A percentile compares a stretch with the other conserved stretches of the same genome.
phyloP scores from a whole-genome alignment of 1,284 basidiomycete species.

The Sporisorium scitamineum region DNA sequence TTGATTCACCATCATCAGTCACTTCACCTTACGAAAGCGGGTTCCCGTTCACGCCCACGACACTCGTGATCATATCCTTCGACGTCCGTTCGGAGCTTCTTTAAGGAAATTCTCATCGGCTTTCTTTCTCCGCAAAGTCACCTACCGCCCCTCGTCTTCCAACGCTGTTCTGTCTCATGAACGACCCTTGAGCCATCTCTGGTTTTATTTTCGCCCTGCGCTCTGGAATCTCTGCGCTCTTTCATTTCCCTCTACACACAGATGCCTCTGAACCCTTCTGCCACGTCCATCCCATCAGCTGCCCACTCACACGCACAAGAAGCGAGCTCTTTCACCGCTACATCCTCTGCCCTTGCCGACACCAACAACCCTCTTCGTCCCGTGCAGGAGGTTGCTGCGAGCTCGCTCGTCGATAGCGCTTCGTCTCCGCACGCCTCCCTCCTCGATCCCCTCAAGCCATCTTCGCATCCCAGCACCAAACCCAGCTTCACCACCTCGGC shows the following conservation, averaged over 20 bases:
- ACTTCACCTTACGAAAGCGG: neutral
- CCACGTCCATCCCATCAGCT: constrained; percentile 13
- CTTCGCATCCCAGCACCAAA: constrained; percentile 12
- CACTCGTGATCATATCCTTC: constrained; percentile 2
- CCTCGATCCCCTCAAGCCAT: constrained; percentile 14
- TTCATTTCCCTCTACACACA: constrained; percentile 13
- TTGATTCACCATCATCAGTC: neutral
- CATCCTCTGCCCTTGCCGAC: constrained; percentile 7
- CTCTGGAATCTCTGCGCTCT: neutral
- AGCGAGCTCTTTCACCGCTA: constrained; percentile 13
- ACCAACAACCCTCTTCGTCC: constrained; percentile 26
- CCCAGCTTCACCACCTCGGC: constrained; percentile 40
- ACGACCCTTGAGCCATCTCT: neutral
- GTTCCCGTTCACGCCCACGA: neutral
- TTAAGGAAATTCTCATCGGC: neutral
- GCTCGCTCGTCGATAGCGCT: constrained; percentile 21
- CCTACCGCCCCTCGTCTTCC: neutral
- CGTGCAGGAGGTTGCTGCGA: constrained; percentile 47
- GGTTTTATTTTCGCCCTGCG: neutral
- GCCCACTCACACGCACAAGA: constrained; percentile 20
- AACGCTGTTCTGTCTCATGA: neutral
- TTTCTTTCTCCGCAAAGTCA: neutral
- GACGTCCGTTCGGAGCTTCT: neutral
- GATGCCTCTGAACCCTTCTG: constrained; percentile 27
- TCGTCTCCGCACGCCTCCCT: constrained; percentile 16